These are phyloP conservation scores for Stagonosporopsis chrysanthemi DNA, from an alignment of 2,329 filamentous ascomycete species.

Conservation along the genomic window DNA sequence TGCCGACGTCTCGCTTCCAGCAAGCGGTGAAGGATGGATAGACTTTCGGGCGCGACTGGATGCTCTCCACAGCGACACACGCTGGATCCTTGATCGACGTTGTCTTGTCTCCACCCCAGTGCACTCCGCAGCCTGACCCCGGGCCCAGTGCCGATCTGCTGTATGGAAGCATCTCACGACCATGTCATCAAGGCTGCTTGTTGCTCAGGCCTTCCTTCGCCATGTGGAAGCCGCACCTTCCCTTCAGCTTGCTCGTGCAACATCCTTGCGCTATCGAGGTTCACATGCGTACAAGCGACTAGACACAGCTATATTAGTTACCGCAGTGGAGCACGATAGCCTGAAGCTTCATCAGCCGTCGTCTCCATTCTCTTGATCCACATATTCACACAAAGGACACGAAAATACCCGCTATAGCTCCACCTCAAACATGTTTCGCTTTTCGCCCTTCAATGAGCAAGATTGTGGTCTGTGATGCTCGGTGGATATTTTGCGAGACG, in stretches of 20 bases:
- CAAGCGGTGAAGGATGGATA: conserved; percentile 4
- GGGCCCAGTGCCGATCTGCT: conserved; percentile 4
- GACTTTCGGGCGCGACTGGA: conserved; percentile 2
- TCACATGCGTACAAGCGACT: conserved; percentile 4
- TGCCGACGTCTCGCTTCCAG: background rate
- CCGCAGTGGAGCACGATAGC: conserved; percentile 18
- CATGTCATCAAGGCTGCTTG: background rate
- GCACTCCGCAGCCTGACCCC: conserved; percentile 1
- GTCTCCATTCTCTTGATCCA: conserved; percentile 3
- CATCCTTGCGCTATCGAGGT: conserved; percentile 11
- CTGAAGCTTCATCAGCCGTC: conserved; percentile 2
- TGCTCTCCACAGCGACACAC: background rate
- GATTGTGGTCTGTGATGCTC: background rate
- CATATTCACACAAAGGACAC: conserved; percentile 5
- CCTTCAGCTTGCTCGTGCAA: conserved; percentile 5
- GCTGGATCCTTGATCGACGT: conserved; percentile 11
- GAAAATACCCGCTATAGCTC: background rate
- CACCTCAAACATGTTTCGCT: background rate
- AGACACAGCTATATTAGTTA: conserved; percentile 12
- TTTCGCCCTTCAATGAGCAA: background rate
- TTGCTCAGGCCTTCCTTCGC: conserved; percentile 1
- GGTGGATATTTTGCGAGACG: background rate
- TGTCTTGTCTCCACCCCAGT: conserved; percentile 12
- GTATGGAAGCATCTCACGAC: background rate
- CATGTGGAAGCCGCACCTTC: conserved; percentile 11